Conservation (phyloP, 2,329 filamentous ascomycete genomes). For the Mycosphaerella sp. region DNA sequence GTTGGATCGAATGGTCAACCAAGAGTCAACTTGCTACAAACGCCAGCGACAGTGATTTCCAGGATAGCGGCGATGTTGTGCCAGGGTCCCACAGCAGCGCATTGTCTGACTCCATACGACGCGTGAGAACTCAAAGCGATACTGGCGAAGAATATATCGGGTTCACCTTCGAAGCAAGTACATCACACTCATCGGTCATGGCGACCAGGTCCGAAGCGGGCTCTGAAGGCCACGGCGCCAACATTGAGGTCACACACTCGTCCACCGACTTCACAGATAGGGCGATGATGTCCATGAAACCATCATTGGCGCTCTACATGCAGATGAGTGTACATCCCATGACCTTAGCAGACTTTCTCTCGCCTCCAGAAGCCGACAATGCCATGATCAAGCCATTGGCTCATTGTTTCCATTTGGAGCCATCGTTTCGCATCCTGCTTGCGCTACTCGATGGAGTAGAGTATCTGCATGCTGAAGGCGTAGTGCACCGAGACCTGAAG, state of each 20-base stretch:
- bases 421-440: conserved; percentile 53
- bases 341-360: conserved; percentile 55
- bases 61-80: conserved; percentile 1
- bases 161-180: conserved; percentile 17
- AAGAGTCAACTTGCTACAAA: background rate
- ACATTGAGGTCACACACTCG: conserved; percentile 1
- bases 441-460: conserved; percentile 57
- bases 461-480: conserved; percentile 56
- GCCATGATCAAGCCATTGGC: conserved; percentile 28
- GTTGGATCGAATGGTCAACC: conserved; percentile 53
- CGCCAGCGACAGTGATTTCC: conserved; percentile 17
- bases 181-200: background rate
- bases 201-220: background rate
- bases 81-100: conserved; percentile 26
- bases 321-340: conserved; percentile 62
- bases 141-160: conserved; percentile 12
- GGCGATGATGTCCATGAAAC: conserved; percentile 14
- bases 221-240: background rate
- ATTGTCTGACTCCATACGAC: conserved; percentile 9
- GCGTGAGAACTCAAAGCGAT: conserved; percentile 19
- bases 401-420: conserved; percentile 58
- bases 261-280: conserved; percentile 10
- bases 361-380: conserved; percentile 26
- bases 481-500: conserved; percentile 63
- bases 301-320: conserved; percentile 53